Conservation (phyloP, 1,284 basidiomycete species). For the Leccinum cinnamomeum region DNA sequence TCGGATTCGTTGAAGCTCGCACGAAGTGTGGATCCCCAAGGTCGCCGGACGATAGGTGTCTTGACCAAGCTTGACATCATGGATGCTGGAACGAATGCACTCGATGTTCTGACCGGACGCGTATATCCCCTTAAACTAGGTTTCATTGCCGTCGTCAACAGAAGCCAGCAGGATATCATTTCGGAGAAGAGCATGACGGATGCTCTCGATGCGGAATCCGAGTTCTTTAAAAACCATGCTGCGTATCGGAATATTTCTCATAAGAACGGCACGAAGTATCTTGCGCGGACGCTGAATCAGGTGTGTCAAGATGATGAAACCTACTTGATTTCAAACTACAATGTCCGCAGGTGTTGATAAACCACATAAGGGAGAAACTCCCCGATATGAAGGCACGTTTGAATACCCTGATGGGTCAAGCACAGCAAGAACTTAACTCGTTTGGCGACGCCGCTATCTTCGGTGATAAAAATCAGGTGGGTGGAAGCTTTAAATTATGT, state of each 20-base stretch:
- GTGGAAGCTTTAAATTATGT: conserved; percentile 22
- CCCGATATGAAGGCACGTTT: conserved; percentile 99
- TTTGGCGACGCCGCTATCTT: conserved; percentile 95
- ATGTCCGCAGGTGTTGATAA: conserved; percentile 78
- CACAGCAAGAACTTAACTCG: conserved; percentile 95
- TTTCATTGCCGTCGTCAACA: conserved; percentile 97
- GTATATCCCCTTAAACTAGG: conserved; percentile 98
- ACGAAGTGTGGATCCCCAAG: conserved; percentile 92
- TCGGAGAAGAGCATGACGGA: conserved; percentile 84
- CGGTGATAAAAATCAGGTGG: conserved; percentile 86
- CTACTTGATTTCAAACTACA: conserved; percentile 2
- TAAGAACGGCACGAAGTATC: conserved; percentile 94
- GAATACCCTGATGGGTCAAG: conserved; percentile 98
- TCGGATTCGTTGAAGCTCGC: conserved; percentile 97
- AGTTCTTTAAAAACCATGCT: conserved; percentile 90
- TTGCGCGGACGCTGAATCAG: conserved; percentile 94
- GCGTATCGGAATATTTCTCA: conserved; percentile 97
- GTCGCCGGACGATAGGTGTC: conserved; percentile 93
- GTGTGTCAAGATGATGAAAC: conserved; percentile 43
- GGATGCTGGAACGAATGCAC: conserved; percentile 97
- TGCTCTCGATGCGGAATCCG: conserved; percentile 82
- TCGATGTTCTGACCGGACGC: conserved; percentile 94
- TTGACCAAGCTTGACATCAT: conserved; percentile 98
- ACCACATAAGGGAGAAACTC: conserved; percentile 97
- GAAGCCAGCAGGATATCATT: conserved; percentile 98